These are phyloP conservation scores for Xylariaceae sp. DNA, from an alignment of 2,329 filamentous ascomycete species.

Conservation along the genomic window DNA sequence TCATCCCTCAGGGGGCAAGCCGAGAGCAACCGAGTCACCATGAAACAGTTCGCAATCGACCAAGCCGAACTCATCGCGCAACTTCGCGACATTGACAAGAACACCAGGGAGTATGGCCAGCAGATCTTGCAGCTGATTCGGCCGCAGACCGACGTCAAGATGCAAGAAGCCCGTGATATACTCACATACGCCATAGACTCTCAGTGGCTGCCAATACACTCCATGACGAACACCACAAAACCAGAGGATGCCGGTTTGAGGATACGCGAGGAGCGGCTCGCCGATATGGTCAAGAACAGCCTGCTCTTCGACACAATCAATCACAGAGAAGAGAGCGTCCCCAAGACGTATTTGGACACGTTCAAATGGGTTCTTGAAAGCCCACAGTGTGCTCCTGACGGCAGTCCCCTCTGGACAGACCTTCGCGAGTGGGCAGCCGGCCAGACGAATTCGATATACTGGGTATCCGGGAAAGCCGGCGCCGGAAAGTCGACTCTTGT, in stretches of 20 bases:
- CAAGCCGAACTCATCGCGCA: not conserved
- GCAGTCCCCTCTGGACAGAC: constrained; percentile 4
- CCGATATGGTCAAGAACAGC: not conserved
- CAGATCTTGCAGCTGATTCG: constrained; percentile 1
- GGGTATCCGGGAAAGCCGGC: not conserved
- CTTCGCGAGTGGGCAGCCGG: not conserved
- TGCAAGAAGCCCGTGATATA: not conserved
- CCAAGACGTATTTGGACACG: constrained; percentile 1
- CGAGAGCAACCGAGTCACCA: not conserved
- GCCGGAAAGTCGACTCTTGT: not conserved
- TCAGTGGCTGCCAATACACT: not conserved
- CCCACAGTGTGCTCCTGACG: not conserved
- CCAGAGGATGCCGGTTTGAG: not conserved
- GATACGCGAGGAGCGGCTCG: not conserved
- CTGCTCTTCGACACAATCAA: not conserved
- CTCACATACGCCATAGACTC: not conserved
- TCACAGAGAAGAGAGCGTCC: constrained; percentile 1
- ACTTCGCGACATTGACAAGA: not conserved
- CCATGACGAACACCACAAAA: not conserved
- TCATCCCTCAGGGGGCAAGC: constrained; percentile 1
- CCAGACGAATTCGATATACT: constrained; percentile 1
- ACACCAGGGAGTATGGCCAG: not conserved
- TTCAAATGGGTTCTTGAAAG: constrained; percentile 1
- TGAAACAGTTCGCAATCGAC: not conserved
- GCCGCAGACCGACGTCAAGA: not conserved